Evolutionary conservation across 148 eudicot species (phyloP), one percentile per base, ranked within the genome.

Genomic region (Selenicereus undatus): DNA sequence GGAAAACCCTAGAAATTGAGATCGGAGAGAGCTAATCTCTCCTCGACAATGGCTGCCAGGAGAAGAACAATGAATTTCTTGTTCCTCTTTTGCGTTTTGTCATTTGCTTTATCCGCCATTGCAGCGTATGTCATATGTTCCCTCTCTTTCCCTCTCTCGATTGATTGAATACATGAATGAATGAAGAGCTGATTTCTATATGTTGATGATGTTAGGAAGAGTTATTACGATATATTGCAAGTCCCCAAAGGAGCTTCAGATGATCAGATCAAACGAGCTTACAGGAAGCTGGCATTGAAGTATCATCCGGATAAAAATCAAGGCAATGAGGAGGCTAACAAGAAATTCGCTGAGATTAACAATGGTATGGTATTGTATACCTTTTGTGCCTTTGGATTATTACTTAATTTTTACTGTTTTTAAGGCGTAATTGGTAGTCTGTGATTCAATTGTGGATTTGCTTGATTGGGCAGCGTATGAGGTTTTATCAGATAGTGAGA

Each of bases 271-370:
- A 93, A 96, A 80, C 76, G 98, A 84, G 94, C 98, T 56, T 96
- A 96, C 82, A 82, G 99, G 77, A 96, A 93, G 78, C 90, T 93
- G 12, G 99, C 99, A 1, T 88, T 96, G 88, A 96, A 96, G 86
- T 96, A 96, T 83, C 99, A 96, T 86, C 99, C 99, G 36, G 99
- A 96, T 82, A 96, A 96, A 86, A 96, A 96, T 86, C 99, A 81
- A 81, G 98, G 97, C 65, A 93, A 93, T 85, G 99, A 96, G 72
- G 99, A 93, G 54, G 99, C 99, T 50, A 93, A 86, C 82, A 90
- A 90, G 88, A 96, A 88, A 86, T 96, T 92, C 75, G 95, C 99
- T 13, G 99, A 96, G 77, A 93, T 96, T 73, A 93, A 78, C 68
- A 96, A 96, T 80, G 99, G 99, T 96, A 84, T 58, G 22, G 30